phyloP scores from a whole-genome alignment of 257 asterid species.

The Penstemon davidsonii region DNA sequence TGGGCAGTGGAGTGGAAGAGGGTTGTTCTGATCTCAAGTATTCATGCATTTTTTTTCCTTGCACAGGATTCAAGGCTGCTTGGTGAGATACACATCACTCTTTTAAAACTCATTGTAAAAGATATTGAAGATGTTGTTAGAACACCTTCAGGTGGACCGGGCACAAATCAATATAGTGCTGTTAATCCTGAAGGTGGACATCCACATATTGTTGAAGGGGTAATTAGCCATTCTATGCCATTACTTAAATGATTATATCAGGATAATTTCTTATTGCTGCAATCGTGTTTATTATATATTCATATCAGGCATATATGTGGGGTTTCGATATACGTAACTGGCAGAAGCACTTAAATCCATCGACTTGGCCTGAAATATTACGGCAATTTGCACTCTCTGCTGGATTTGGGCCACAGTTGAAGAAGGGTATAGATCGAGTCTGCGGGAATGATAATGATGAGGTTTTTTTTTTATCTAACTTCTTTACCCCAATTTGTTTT shows the following conservation, averaged over 20 bases:
- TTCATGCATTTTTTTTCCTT: neutral
- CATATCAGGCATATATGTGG: conserved; percentile 86
- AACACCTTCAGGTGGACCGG: conserved; percentile 98
- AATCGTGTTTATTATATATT: conserved; percentile 28
- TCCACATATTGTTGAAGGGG: conserved; percentile 98
- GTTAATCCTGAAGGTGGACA: conserved; percentile 98
- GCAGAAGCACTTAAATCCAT: conserved; percentile 84
- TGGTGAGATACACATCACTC: conserved; percentile 79
- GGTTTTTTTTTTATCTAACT: conserved; percentile 39
- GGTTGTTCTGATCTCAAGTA: neutral
- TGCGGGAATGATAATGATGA: conserved; percentile 59
- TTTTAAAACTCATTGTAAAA: conserved; percentile 76
- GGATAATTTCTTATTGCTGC: conserved; percentile 2
- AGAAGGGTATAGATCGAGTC: conserved; percentile 56
- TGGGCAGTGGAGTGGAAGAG: neutral
- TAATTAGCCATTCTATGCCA: conserved; percentile 36
- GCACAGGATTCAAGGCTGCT: conserved; percentile 90
- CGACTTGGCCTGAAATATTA: conserved; percentile 95
- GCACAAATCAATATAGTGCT: conserved; percentile 96
- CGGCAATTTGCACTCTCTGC: conserved; percentile 92
- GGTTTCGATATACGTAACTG: conserved; percentile 93
- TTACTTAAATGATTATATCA: neutral
- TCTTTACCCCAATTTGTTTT: neutral
- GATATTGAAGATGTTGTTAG: conserved; percentile 96
- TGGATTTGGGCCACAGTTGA: conserved; percentile 93